These are phyloP conservation scores for Metarhizium rileyi DNA, from an alignment of 2,329 filamentous ascomycete species.

Conservation along the genomic window DNA sequence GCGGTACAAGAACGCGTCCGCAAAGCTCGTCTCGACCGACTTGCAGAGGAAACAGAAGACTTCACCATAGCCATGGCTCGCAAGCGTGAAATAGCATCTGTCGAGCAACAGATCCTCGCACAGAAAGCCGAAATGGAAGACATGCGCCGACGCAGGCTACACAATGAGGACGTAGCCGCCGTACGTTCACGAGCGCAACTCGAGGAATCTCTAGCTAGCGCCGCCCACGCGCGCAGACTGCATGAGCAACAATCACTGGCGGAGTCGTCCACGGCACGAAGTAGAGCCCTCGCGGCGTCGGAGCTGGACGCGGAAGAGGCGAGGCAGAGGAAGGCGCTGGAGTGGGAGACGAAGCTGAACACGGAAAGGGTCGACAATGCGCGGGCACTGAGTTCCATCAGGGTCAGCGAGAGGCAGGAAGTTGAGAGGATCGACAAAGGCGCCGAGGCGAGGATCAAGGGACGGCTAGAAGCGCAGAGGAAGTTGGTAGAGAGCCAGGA, in stretches of 20 bases:
- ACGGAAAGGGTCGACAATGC: constrained; percentile 37
- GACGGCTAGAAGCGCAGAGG: constrained; percentile 39
- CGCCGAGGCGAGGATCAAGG: constrained; percentile 35
- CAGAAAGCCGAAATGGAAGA: constrained; percentile 43
- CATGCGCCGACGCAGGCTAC: constrained; percentile 35
- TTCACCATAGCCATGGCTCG: constrained; percentile 38
- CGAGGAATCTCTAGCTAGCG: constrained; percentile 31
- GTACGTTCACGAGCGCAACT: constrained; percentile 35
- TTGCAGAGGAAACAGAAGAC: constrained; percentile 37
- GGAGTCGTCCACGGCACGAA: constrained; percentile 33
- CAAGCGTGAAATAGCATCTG: constrained; percentile 39
- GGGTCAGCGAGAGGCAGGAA: constrained; percentile 41
- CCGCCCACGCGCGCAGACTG: constrained; percentile 25
- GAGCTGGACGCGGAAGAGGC: constrained; percentile 36
- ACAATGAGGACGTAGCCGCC: constrained; percentile 33
- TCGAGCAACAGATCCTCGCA: constrained; percentile 40
- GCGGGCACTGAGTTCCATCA: constrained; percentile 38
- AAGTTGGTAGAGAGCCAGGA: constrained; percentile 40
- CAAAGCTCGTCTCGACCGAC: constrained; percentile 34
- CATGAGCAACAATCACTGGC: constrained; percentile 38
- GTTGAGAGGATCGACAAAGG: constrained; percentile 37
- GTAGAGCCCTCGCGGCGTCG: constrained; percentile 34
- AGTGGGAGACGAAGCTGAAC: constrained; percentile 39
- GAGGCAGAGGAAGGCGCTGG: constrained; percentile 33
- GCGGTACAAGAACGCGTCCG: constrained; percentile 40